phyloP scores from a whole-genome alignment of 371 early-diverging fungal species.

The Rhizopus sp. region DNA sequence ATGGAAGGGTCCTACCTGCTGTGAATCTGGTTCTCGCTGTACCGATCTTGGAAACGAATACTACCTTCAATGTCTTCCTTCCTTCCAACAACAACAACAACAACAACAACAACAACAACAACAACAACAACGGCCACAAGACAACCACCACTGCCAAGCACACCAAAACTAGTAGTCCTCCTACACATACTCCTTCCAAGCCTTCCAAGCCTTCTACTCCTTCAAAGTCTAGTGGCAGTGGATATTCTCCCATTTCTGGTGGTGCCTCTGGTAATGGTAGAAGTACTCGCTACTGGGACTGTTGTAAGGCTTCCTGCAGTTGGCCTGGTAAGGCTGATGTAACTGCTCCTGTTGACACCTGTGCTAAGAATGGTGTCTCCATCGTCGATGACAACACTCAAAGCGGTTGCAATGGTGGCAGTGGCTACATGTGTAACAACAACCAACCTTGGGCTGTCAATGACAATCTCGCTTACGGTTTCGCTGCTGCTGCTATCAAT shows the following conservation, averaged over 20 bases:
- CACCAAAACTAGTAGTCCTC: slow-evolving; percentile 6
- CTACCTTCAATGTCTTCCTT: slow-evolving; percentile 33
- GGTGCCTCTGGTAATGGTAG: slow-evolving; percentile 34
- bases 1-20: slow-evolving; percentile 31
- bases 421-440: slow-evolving; percentile 43
- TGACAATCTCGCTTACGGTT: slow-evolving; percentile 45
- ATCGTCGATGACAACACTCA: slow-evolving; percentile 24
- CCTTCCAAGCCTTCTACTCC: slow-evolving; percentile 5
- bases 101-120: slow-evolving; percentile 3
- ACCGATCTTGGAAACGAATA: slow-evolving; percentile 11
- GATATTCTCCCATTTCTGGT: slow-evolving; percentile 18
- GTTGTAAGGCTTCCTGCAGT: slow-evolving; percentile 52
- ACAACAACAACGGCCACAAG: slow-evolving; percentile 2
- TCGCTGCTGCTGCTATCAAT: slow-evolving; percentile 44
- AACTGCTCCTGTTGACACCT: slow-evolving; percentile 32
- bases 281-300: slow-evolving; percentile 55
- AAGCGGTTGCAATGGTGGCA: slow-evolving; percentile 45
- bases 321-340: slow-evolving; percentile 44
- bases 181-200: too few relatives aligned
- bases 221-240: slow-evolving; percentile 26
- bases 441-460: slow-evolving; percentile 49
- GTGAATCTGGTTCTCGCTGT: slow-evolving; percentile 28
- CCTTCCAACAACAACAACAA: not conserved
- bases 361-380: slow-evolving; percentile 36
- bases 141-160: slow-evolving; percentile 21